Evolutionary conservation across 2,329 filamentous ascomycete genomes (phyloP), one percentile per base, ranked within the genome.

Genomic region (Mycogone perniciosa): DNA sequence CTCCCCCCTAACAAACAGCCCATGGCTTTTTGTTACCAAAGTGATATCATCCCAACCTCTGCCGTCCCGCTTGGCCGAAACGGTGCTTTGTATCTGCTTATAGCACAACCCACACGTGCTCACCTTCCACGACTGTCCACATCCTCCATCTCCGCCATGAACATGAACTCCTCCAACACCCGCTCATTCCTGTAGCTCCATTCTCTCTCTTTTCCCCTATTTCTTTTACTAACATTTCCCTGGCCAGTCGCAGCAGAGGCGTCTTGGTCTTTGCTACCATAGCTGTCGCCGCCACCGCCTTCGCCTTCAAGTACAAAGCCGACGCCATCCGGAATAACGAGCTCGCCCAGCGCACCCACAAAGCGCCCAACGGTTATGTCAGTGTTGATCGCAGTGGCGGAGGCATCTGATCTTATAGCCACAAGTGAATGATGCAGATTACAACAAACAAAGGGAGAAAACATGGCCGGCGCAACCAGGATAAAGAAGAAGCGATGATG

Each of bases 341-440:
- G 57, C 52, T 63, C 31, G 68, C 68, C 37, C 72, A 75, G 64
- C 67, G 65, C 59, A 65, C 62, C 31, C 56, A 57, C 51, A 62
- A 63, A 35, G 59, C 62, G 4, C 65, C 66, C 27, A 70, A 70
- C 54, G 66, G 71, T 45, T 75, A 77, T 60, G 75, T 79, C 50
- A 73, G 68, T 50, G 76, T 79, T 50, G 76, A 79, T 49, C 71
- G 76, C 27, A 79, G 75, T 57, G 76, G 76, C 4, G 73, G 72
- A 1, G 72, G 72, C 0, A 62, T 75, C 38, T 75, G 54, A 54
- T 20, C 20, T 20, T 20, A 20, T 20, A 20, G 20, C 20, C 20
- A 20, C 20, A 20, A 20, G 20, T 20, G 20, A 20, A 20, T 20
- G 20, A 20, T 20, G 20, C 20, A 3, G 20, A 20, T 20, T 20